Evolutionary conservation across 306 rosid species (phyloP), one percentile per base, ranked within the genome.

Genomic region (Quercus ilex): DNA sequence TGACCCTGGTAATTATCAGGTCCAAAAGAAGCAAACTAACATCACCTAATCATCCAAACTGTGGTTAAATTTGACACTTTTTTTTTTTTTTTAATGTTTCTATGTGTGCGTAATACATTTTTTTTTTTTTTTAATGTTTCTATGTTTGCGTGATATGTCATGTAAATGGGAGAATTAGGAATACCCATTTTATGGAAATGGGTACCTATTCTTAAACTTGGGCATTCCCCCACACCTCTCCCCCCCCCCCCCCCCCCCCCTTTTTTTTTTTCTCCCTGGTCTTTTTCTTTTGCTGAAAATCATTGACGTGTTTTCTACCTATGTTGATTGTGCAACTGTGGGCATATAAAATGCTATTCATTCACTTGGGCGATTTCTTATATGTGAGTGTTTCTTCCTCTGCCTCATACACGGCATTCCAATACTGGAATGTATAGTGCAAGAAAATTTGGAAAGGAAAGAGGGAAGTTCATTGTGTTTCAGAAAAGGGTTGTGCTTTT

Each of bases 391-490:
- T 49, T 43, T 25, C 57, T 67, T 13, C 20, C 59, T 49, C 19
- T 71, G 15, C 41, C 35, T 43, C 33, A 5, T 71, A 6, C 38
- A 43, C 11, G 8, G 6, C 30, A 33, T 68, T 55, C 78, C 68
- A 64, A 26, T 25, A 41, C 46, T 77, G 14, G 18, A 13, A 31
- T 5, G 20, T 20, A 76, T 62, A 64, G 71, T 57, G 28, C 55
- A 43, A 49, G 74, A 52, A 74, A 19, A 28, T 15, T 57, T 58
- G n/a, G 58, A 59, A 78, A 69, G 38, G 51, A 55, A 74, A 80
- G 60, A 3, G 13, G 74, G 55, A 31, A 38, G 8, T 58, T 77
- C 70, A 8, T 33, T 73, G 1, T 57, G 13, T 69, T 65, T 49
- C 43, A 55, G 71, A 55, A n/a, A 30, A 35, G 60, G 82, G 30